phyloP scores from a whole-genome alignment of 2,329 filamentous ascomycete species.

The Diaporthe caulivora region DNA sequence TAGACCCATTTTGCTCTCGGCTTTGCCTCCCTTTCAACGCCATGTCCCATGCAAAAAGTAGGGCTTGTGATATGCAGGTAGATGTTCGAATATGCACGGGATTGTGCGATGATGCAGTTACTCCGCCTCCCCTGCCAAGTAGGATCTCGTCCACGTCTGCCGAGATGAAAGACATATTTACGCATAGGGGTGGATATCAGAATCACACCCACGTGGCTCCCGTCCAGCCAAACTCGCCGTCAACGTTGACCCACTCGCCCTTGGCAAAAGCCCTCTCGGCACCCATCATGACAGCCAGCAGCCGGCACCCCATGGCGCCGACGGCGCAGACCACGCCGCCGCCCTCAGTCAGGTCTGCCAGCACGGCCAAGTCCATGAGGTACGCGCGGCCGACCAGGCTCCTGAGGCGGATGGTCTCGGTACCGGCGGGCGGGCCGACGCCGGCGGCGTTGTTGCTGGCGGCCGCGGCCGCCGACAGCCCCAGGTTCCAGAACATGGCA shows the following conservation, averaged over 20 bases:
- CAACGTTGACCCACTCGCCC: slow-evolving; percentile 82
- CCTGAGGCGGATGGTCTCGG: slow-evolving; percentile 74
- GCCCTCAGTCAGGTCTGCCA: slow-evolving; percentile 67
- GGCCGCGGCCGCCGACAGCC: slow-evolving; percentile 56
- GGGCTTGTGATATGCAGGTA: slow-evolving; percentile 1
- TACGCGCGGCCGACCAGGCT: slow-evolving; percentile 85
- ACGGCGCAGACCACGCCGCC: slow-evolving; percentile 84
- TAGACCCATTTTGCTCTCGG: background rate
- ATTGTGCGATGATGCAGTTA: background rate
- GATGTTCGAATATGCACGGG: slow-evolving; percentile 1
- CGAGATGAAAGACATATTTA: background rate
- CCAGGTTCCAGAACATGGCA: slow-evolving; percentile 85
- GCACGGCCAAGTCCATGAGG: slow-evolving; percentile 81
- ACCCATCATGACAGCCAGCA: slow-evolving; percentile 88
- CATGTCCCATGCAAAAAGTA: slow-evolving; percentile 13
- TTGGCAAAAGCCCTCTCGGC: slow-evolving; percentile 76
- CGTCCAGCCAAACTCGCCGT: slow-evolving; percentile 75
- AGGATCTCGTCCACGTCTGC: background rate
- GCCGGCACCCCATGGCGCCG: slow-evolving; percentile 77
- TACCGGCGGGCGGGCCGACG: slow-evolving; percentile 53
- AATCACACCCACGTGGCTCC: slow-evolving; percentile 49
- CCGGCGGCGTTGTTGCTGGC: slow-evolving; percentile 50
- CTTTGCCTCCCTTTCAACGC: slow-evolving; percentile 29
- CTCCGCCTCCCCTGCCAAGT: background rate
- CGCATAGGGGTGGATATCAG: background rate